phyloP scores from a whole-genome alignment of 1,139 yeast genomes.

The Wickerhamomyces sp. region DNA sequence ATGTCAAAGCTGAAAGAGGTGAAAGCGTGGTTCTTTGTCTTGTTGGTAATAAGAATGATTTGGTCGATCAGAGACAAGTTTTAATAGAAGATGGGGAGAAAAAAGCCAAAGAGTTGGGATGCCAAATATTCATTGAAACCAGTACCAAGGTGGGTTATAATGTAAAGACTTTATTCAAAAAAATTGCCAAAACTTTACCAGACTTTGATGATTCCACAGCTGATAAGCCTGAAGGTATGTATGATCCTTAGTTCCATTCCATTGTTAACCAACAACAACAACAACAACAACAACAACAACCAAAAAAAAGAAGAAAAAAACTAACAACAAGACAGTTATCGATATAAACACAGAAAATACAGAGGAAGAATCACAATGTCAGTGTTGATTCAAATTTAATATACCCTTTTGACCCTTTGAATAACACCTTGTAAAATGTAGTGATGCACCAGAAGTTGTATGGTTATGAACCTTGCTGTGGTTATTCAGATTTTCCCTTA shows the following conservation, averaged over 20 bases:
- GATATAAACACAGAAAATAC: constrained; percentile 20
- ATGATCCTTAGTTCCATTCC: too few species aligned
- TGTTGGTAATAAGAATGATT: constrained; percentile 80
- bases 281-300: too few species aligned
- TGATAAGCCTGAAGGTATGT: constrained; percentile 35
- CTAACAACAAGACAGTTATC: constrained; percentile 17
- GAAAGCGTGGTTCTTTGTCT: constrained; percentile 64
- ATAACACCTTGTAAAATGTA: constrained; percentile 1
- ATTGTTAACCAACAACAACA: background rate
- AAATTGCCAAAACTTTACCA: constrained; percentile 87
- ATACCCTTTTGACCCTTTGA: background rate
- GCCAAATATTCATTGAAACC: constrained; percentile 83
- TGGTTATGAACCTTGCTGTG: too few species aligned
- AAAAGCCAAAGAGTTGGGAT: constrained; percentile 74
- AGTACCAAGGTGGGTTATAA: constrained; percentile 94
- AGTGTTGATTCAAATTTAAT: constrained; percentile 11
- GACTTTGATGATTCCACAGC: constrained; percentile 58
- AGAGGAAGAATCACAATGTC: constrained; percentile 22
- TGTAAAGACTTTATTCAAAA: constrained; percentile 83
- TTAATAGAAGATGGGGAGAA: constrained; percentile 75
- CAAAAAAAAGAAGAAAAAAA: background rate
- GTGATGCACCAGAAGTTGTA: too few species aligned
- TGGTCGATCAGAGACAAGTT: constrained; percentile 63
- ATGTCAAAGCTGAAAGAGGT: constrained; percentile 72
- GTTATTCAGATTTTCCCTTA: too few species aligned